A percentile compares a stretch with the other conserved stretches of the same genome.
Evolutionary conservation across 2,329 filamentous ascomycete genomes (phyloP).

Genomic region (Pseudophaeomoniella oleicola): DNA sequence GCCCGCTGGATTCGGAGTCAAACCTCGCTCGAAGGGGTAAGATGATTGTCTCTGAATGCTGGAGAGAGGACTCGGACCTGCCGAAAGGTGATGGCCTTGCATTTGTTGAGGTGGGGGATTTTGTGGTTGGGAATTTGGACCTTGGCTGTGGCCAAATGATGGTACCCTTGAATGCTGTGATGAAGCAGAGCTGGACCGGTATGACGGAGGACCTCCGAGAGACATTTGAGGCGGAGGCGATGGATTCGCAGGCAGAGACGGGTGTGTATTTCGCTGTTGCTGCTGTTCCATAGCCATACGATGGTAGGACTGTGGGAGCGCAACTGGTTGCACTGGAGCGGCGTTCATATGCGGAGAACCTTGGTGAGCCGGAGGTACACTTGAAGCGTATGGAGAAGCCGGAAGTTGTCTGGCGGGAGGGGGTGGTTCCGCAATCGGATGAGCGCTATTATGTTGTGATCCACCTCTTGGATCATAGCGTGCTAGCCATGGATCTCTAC

Average conservation of each 20-base stretch:
- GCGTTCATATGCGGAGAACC: background rate
- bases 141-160: background rate
- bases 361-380: background rate
- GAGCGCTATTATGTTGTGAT: background rate
- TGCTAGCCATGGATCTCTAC: background rate
- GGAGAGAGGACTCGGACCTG: background rate
- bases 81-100: background rate
- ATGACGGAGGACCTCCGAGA: background rate
- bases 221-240: background rate
- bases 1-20: background rate
- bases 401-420: background rate
- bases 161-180: background rate
- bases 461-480: background rate
- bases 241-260: background rate
- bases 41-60: background rate
- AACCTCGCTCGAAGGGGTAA: background rate
- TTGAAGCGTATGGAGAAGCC: background rate
- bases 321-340: background rate
- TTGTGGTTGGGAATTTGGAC: background rate
- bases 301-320: background rate
- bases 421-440: background rate
- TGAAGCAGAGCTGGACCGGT: background rate
- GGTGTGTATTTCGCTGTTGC: background rate
- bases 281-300: constrained; percentile 1
- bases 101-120: constrained; percentile 1